phyloP scores from a whole-genome alignment of 2,329 filamentous ascomycete species.

The Chaetomium sp. region DNA sequence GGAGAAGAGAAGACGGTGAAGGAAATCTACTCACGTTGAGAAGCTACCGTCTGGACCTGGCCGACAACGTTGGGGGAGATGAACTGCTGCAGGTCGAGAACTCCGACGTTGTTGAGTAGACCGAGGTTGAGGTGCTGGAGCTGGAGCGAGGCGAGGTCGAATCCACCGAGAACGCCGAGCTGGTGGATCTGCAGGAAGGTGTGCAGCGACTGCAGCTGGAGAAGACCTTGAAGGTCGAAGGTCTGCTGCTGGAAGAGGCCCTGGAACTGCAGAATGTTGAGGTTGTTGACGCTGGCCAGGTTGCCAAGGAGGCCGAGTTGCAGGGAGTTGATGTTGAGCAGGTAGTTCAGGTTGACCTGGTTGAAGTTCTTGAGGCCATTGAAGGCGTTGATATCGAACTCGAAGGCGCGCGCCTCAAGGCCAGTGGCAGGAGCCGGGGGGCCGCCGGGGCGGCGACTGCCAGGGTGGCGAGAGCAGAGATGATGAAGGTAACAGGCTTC shows the following conservation, averaged over 20 bases:
- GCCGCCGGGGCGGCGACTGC: slow-evolving; percentile 47
- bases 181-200: slow-evolving; percentile 42
- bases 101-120: slow-evolving; percentile 37
- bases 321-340: slow-evolving; percentile 51
- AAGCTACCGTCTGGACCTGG: slow-evolving; percentile 41
- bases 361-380: slow-evolving; percentile 47
- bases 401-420: slow-evolving; percentile 41
- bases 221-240: slow-evolving; percentile 46
- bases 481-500: slow-evolving; percentile 52
- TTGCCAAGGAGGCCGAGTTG: slow-evolving; percentile 47
- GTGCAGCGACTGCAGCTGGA: slow-evolving; percentile 48
- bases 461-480: slow-evolving; percentile 49
- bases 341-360: slow-evolving; percentile 48
- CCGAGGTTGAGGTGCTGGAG: slow-evolving; percentile 38
- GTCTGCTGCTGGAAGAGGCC: slow-evolving; percentile 45
- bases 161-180: slow-evolving; percentile 38
- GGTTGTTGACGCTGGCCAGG: slow-evolving; percentile 48
- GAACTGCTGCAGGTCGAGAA: slow-evolving; percentile 41
- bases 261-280: slow-evolving; percentile 49
- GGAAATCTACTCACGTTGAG: slow-evolving; percentile 30
- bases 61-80: slow-evolving; percentile 36
- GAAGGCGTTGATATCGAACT: slow-evolving; percentile 48
- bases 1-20: slow-evolving; percentile 10
- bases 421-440: slow-evolving; percentile 38
- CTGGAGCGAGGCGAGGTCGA: slow-evolving; percentile 36